Evolutionary conservation across 2,329 filamentous ascomycete genomes (phyloP), one percentile per base, ranked within the genome.

Genomic region (Bipolaris sorokiniana): DNA sequence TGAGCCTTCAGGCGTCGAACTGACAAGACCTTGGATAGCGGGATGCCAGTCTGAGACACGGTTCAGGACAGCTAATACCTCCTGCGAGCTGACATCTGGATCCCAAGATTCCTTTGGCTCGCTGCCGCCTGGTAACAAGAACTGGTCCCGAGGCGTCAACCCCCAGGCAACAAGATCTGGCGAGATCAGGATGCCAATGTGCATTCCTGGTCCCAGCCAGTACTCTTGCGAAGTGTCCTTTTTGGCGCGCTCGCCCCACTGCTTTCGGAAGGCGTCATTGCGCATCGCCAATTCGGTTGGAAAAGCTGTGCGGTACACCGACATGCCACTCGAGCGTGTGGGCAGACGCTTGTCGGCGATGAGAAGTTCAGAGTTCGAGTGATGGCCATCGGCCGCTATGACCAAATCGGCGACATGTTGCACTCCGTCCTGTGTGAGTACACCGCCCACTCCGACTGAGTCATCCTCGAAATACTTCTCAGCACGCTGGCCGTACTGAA

Each of bases 31-130:
- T 10, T 38, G 38, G 11, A 53, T 36, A 16, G 48, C 20, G 9
- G 48, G 56, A 20, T 55, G 51, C 52, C 56, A 59, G 16, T 47
- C 53, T 16, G 54, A 40, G 18, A 51, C 56, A 13, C 34, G 46
- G 10, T 38, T 22, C n/a, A 59, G 16, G 2, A 28, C 49, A n/a
- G 51, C 51, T 22, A 56, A 33, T 34, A 51, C 34, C 9, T 40
- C 20, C 26, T 51, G 41, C 15, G 47, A 40, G 16, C 47, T 41
- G 40, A 40, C 37, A 33, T 56, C 48, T 3, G 53, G 53, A 15
- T 56, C 53, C 53, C 53, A 56, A 2, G 53, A 56, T 33, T 56
- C 53, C 5, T 34, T 51, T 11, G 53, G 38, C 13, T 42, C 40
- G 15, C 40, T 48, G 15, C 46, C 26, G 20, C 38, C 41, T 37